A percentile compares a stretch with the other conserved stretches of the same genome.
These are phyloP conservation scores for Spathaspora sp. DNA, from an alignment of 1,139 yeast genomes.

Conservation along the genomic window DNA sequence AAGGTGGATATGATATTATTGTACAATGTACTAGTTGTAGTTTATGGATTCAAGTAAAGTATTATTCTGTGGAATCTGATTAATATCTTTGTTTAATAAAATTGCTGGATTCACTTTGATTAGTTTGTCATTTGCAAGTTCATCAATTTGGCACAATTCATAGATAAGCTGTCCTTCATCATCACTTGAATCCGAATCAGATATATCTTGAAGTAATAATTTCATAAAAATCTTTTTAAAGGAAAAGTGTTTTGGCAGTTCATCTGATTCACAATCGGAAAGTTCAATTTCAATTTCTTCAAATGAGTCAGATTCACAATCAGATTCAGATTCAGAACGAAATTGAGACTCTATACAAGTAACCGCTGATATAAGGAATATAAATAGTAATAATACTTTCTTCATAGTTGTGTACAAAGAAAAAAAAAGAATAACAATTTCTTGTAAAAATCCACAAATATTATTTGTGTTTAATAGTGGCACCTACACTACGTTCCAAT, in stretches of 20 bases:
- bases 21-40: constrained; percentile 83
- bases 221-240: neutral
- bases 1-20: constrained; percentile 63
- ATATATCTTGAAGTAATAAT: neutral
- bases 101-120: neutral
- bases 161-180: neutral
- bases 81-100: neutral
- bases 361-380: constrained; percentile 1
- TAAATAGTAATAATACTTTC: neutral
- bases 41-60: constrained; percentile 75
- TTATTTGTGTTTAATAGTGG: neutral
- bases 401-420: constrained; percentile 1
- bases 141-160: neutral
- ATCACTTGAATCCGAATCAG: neutral
- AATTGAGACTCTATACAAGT: neutral
- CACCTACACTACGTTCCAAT: constrained; percentile 25
- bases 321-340: constrained; percentile 5
- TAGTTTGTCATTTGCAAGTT: neutral
- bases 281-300: no score
- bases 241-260: constrained; percentile 2
- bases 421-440: neutral
- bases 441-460: neutral
- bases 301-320: neutral
- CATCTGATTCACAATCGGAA: neutral
- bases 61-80: constrained; percentile 37